Base-by-base conservation (phyloP, 2,329 filamentous ascomycete species). In the Fusarium sp. region DNA sequence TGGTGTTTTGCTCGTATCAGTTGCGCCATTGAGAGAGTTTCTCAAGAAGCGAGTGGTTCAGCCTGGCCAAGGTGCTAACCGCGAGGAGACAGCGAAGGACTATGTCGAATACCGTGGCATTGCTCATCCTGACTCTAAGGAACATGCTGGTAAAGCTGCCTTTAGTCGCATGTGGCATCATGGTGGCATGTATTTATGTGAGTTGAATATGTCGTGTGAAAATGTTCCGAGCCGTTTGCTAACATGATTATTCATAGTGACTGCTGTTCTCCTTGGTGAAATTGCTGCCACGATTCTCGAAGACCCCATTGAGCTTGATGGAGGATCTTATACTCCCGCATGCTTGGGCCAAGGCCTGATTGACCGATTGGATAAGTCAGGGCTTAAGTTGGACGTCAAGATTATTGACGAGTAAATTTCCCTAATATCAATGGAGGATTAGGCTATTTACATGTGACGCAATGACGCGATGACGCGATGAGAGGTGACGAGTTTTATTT, bases 311-410 rank as follows among this genome's bases (percentile, higher is more conserved):
- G 78, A 84, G 38, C 80, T 93, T 15, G 84, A 83, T 3, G 92
- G 92, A 20, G 92, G 92, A 5, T 81, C 93, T 25, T 87, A 92
- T 67, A 94, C 92, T 2, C 89, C 92, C 1, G 90, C 92, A 1
- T 91, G 87, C 57, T 81, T 94, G 4, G 92, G 92, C 2, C 88
- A 91, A 71, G 81, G 84, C 12, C 91, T 88, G 74, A 82, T 94
- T 63, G 87, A 93, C 74, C 84, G 90, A 16, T 74, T 93, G 43
- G 81, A 86, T 38, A 82, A 84, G 34, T 85, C 82, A 41, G 91
- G 91, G 4, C 86, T 94, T 74, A 87, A 87, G 76, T 83, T 91
- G 46, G 87, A 92, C 73, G 83, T 84, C 25, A 85, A 83, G 75
- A 79, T 86, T 18, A 60, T 77, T 52, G 71, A 76, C 44, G 61